These are phyloP conservation scores for Nepenthes alata DNA, from an alignment of 179 eudicot species.

Conservation along the genomic window DNA sequence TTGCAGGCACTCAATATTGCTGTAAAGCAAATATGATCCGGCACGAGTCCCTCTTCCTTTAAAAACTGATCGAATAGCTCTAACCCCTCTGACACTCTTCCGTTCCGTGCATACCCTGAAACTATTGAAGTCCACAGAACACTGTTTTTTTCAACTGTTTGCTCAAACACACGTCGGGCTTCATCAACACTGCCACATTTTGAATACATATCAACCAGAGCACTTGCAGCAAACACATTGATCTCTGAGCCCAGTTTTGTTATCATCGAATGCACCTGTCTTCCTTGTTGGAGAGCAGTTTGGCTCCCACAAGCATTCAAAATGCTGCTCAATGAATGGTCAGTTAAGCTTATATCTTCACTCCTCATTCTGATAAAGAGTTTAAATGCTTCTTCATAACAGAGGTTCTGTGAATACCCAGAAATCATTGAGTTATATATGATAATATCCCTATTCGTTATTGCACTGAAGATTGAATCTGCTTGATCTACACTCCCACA, in stretches of 20 bases:
- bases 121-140: conserved; percentile 28
- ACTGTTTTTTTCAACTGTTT: conserved; percentile 13
- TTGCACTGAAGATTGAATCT: conserved; percentile 11
- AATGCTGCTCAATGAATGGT: conserved; percentile 21
- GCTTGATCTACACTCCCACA: conserved; percentile 17
- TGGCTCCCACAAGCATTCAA: conserved; percentile 21
- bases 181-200: conserved; percentile 24
- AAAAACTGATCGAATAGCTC: conserved; percentile 25
- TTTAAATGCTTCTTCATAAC: conserved; percentile 17
- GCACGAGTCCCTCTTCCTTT: conserved; percentile 12
- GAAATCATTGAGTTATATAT: conserved; percentile 27
- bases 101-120: conserved; percentile 26
- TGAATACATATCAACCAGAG: conserved; percentile 27
- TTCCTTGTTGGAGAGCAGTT: conserved; percentile 16
- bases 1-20: conserved; percentile 34
- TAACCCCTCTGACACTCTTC: conserved; percentile 28
- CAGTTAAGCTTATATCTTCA: conserved; percentile 8
- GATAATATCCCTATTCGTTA: conserved; percentile 13
- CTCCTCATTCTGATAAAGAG: conserved; percentile 18
- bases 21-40: conserved; percentile 36
- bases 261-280: conserved; percentile 23
- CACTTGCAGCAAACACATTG: conserved; percentile 16
- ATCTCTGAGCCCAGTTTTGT: conserved; percentile 16
- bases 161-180: conserved; percentile 17
- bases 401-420: conserved; percentile 19